phyloP scores from a whole-genome alignment of 148 eudicot genomes.

The Chenopodium formosanum region DNA sequence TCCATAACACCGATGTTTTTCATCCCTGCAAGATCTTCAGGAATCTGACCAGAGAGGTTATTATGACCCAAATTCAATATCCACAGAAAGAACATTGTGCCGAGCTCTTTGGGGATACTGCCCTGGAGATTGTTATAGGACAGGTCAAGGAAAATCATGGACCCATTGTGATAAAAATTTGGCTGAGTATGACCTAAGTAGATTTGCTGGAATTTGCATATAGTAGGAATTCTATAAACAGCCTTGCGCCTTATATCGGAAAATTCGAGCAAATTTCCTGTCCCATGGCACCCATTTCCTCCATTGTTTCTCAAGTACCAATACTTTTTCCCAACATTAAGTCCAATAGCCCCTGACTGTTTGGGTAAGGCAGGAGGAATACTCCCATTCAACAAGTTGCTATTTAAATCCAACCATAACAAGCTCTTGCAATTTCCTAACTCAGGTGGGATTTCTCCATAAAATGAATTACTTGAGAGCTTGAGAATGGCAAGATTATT shows the following conservation, averaged over 20 bases:
- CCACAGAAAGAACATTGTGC: constrained; percentile 55
- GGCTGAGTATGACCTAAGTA: constrained; percentile 65
- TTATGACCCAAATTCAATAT: constrained; percentile 81
- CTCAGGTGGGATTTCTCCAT: constrained; percentile 62
- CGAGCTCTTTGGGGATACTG: constrained; percentile 74
- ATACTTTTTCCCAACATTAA: constrained; percentile 61
- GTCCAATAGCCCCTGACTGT: constrained; percentile 62
- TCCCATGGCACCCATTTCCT: constrained; percentile 73
- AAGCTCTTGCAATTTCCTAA: constrained; percentile 68
- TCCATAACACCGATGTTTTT: constrained; percentile 59
- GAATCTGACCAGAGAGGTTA: constrained; percentile 68
- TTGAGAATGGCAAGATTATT: constrained; percentile 65
- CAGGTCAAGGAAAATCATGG: constrained; percentile 78
- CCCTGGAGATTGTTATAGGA: constrained; percentile 65
- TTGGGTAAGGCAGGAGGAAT: constrained; percentile 67
- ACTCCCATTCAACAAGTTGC: constrained; percentile 60
- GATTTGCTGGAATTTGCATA: constrained; percentile 62
- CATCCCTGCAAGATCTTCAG: constrained; percentile 58
- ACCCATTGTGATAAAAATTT: constrained; percentile 72
- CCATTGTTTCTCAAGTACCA: constrained; percentile 74
- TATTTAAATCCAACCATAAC: constrained; percentile 82
- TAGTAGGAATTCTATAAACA: constrained; percentile 48
- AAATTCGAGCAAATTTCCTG: constrained; percentile 86
- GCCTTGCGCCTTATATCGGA: constrained; percentile 61
- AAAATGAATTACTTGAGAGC: constrained; percentile 68